Base-by-base conservation (phyloP, 352 stramenopile species). In the Plasmopara viticola region DNA sequence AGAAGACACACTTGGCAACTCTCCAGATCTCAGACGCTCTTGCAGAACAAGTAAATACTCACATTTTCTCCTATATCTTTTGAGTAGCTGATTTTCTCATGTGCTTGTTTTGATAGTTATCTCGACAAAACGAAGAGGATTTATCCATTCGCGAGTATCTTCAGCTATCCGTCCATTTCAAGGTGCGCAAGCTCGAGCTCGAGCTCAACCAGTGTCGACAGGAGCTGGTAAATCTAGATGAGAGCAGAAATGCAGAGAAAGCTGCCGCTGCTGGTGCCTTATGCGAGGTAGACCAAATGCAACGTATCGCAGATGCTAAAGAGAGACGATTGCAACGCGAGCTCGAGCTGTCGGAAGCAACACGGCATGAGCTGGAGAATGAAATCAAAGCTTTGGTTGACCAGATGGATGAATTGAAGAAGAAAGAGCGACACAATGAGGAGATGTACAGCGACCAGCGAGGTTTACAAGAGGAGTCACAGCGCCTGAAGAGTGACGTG, bases 21-120 rank as follows among this genome's bases (percentile, higher is more conserved):
- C 54, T 92, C 2, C 48, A 83, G 50, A 85, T 90, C 41, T 85
- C 78, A 4, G 74, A 87, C 9, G 65, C 70, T 5, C 53, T 90
- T 0, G 76, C 78, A 5, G 64, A 85, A 40, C 75, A 91, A 12
- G 31, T 35, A 64, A 70, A 79, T 53, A 34, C 5, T 29, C 5
- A 31, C 5, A n/a, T 7, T 17, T 13, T 46, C 17, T n/a, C 9
- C 3, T 25, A 15, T 13, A 18, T 53, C 6, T 46, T 40, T 13
- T 28, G 6, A 34, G 28, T n/a, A 15, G 39, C 17, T 40, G 20
- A 5, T 28, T 2, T 37, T 39, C 44, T 34, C 48, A 33, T 0
- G 15, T 17, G 44, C 3, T 20, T 40, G 46, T 9, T 8, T 20
- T 14, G 25, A 40, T 80, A 35, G 70, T 48, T 89, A 14, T 57